phyloP scores from a whole-genome alignment of 2,329 filamentous ascomycete genomes.

The Cladophialophora yegresii region DNA sequence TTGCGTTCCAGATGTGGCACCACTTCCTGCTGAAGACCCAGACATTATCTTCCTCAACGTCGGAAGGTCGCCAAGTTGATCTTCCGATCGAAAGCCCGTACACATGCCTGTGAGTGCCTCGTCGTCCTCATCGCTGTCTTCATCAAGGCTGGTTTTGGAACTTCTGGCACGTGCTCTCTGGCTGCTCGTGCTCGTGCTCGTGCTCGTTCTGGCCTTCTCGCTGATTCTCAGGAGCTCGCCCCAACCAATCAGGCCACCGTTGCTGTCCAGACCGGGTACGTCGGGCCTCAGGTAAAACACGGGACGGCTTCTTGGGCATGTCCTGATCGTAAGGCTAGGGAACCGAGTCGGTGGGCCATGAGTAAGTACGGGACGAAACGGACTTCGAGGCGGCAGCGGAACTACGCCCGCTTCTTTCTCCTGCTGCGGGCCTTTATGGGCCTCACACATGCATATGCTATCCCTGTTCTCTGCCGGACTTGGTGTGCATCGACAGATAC shows the following conservation, averaged over 20 bases:
- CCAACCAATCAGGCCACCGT: constrained; percentile 50
- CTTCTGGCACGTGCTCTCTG: not conserved
- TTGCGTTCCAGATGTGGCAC: not conserved
- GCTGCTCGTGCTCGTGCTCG: not conserved
- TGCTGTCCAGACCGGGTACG: constrained; percentile 46
- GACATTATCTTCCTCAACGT: constrained; percentile 4
- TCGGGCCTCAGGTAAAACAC: constrained; percentile 48
- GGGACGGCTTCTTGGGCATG: constrained; percentile 26
- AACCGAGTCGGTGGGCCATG: not conserved
- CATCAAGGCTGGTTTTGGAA: not conserved
- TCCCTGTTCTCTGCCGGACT: not conserved
- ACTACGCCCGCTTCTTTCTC: not conserved
- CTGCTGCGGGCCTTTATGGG: not conserved
- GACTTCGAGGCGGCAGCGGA: constrained; percentile 4
- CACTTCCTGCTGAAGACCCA: constrained; percentile 7
- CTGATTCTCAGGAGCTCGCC: constrained; percentile 48
- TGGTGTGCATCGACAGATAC: not conserved
- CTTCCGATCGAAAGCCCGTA: constrained; percentile 1
- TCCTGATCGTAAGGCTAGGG: not conserved
- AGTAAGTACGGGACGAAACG: not conserved
- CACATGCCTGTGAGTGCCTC: constrained; percentile 8
- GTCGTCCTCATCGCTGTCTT: not conserved
- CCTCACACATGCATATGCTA: constrained; percentile 13
- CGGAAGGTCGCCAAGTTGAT: not conserved
- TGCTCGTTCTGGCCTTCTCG: constrained; percentile 37